A percentile compares a stretch with the other conserved stretches of the same genome.
Evolutionary conservation across 2,329 filamentous ascomycete genomes (phyloP).

Genomic region (Pseudogymnoascus verrucosus): DNA sequence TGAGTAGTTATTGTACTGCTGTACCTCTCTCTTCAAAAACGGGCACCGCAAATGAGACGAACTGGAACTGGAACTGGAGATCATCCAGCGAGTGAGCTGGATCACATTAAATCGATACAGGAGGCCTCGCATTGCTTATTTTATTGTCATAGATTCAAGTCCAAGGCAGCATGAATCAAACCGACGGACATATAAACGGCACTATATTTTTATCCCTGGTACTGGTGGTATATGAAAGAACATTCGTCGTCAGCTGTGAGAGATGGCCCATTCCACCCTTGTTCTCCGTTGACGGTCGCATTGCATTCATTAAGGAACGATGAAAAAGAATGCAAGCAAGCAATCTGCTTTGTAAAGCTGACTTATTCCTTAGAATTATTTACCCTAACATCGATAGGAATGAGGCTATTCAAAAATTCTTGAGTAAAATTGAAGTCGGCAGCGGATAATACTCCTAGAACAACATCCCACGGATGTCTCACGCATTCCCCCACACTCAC

Average conservation of each 20-base stretch:
- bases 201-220: background rate
- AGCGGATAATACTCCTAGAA: background rate
- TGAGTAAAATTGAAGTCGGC: background rate
- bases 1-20: background rate
- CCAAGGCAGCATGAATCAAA: background rate
- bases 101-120: background rate
- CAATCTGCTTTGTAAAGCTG: background rate
- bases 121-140: background rate
- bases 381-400: background rate
- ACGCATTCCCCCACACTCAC: background rate
- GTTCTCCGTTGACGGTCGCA: background rate
- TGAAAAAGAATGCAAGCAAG: background rate
- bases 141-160: background rate
- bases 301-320: background rate
- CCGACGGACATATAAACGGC: conserved; percentile 1
- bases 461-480: background rate
- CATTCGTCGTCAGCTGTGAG: background rate
- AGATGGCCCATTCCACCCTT: background rate
- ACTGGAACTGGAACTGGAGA: background rate
- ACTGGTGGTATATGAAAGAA: background rate
- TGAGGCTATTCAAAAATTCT: background rate
- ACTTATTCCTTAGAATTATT: background rate
- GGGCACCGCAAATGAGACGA: background rate
- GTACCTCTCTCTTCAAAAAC: background rate
- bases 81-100: background rate